Evolutionary conservation across 2,329 filamentous ascomycete species (phyloP), one percentile per base, ranked within the genome.

Genomic region (Pseudogymnoascus sp.): DNA sequence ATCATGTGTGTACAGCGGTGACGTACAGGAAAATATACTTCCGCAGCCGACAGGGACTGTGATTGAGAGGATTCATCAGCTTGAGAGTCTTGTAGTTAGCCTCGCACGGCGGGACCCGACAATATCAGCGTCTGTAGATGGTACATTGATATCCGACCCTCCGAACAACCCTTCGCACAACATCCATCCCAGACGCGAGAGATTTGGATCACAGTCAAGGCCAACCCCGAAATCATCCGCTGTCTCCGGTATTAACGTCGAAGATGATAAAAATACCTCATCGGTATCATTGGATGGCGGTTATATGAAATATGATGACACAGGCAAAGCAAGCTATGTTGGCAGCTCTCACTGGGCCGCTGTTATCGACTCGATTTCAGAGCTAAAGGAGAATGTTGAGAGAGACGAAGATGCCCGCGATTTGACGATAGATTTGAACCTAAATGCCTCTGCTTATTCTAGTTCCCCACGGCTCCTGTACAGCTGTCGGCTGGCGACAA

Each of bases 341-440:
- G 63, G 68, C 48, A 71, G 67, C 63, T 65, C 64, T 58, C 71
- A 72, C 65, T 73, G 70, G 71, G 67, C 67, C 31, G 68, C 70
- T 12, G 67, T 73, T 64, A 65, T 73, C 63, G 64, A 63, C 60
- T 67, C 68, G 61, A 70, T 72, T 60, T 64, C 48, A 63, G 71
- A 63, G 39, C 64, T 69, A 58, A 68, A 67, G 61, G 66, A 69
- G 31, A 31, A 52, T 52, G 8, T 31, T 18, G 45, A 31, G 13
- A 13, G 31, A 7, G 13, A 52, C 4, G 25, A 48, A 5, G 40
- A 45, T 1, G 15, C n/a, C 18, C 13, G 13, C n/a, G 4, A 29
- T 48, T 15, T 29, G 4, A n/a, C n/a, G n/a, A 31, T n/a, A 10
- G 60, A 67, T 63, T 61, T 68, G n/a, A 63, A 64, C 35, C 64